Base-by-base conservation (phyloP, 768 basidiomycete genomes). In the Boletus edulis region DNA sequence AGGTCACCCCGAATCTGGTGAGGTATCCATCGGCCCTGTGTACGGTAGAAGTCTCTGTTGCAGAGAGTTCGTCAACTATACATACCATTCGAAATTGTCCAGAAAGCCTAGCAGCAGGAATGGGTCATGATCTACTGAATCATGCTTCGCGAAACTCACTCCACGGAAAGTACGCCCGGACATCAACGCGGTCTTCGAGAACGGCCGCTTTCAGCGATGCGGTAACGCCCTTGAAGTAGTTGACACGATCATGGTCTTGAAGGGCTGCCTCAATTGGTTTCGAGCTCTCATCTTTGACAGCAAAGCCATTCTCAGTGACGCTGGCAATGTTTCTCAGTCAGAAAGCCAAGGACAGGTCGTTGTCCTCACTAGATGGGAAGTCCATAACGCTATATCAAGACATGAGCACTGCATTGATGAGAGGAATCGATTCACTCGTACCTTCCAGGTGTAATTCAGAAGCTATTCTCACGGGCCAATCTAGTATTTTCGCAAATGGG, bases 301-400 rank as follows among this genome's bases (percentile, higher is more conserved):
- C 79, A 63, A 87, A 87, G 0, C 86, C 84, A 62, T 88, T 89
- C 72, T 89, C 85, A 3, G 85, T 88, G n/a, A 87, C 82, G 61
- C 83, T 85, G 48, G 32, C 14, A 13, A 34, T 1, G 41, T 38
- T 38, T 15, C 24, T 61, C 35, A 50, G 43, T 18, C 43, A 27
- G 22, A 51, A 34, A 5, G 27, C 5, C 12, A 35, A 12, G 34
- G n/a, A 2, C 2, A 5, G 14, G 14, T 14, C 2, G 18, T 32
- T 22, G 22, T 13, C 22, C 78, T 46, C 56, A 81, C 83, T 81
- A 83, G 55, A 87, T 83, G 0, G 84, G 81, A 60, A 73, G 72
- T 27, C 72, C 62, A 63, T 79, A 81, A n/a, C 74, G 71, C 75
- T 78, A 61, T 20, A 31, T 41, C 37, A 47, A 52, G 48, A 48